Conservation (phyloP, 2,329 filamentous ascomycete species). For the Penicillium sp. region DNA sequence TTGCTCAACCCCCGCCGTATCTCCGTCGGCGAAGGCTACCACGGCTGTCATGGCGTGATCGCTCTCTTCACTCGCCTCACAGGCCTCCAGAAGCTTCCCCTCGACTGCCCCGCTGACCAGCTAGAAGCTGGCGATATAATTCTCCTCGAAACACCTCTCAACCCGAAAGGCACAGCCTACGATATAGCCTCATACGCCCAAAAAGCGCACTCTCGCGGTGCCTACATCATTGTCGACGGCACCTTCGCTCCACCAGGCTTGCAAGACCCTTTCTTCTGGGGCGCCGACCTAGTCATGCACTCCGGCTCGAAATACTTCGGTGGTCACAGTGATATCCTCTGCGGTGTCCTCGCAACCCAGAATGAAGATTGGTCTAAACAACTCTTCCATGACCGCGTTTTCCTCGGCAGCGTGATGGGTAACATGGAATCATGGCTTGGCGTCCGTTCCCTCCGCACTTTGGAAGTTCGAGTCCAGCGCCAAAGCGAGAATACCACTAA, state of each 20-base stretch:
- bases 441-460: conserved; percentile 77
- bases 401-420: conserved; percentile 81
- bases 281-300: conserved; percentile 88
- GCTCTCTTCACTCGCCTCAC: conserved; percentile 71
- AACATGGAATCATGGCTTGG: conserved; percentile 91
- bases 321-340: conserved; percentile 90
- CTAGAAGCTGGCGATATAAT: conserved; percentile 79
- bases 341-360: conserved; percentile 73
- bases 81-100: conserved; percentile 68
- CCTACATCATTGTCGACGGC: conserved; percentile 78
- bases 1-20: conserved; percentile 79
- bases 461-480: conserved; percentile 76
- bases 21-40: conserved; percentile 82
- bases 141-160: conserved; percentile 90
- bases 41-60: conserved; percentile 89
- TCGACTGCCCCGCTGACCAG: conserved; percentile 66
- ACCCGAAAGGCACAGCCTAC: conserved; percentile 81
- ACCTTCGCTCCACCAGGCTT: conserved; percentile 92
- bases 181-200: conserved; percentile 70
- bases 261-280: conserved; percentile 78
- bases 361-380: conserved; percentile 58
- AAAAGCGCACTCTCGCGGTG: conserved; percentile 70
- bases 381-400: conserved; percentile 69
- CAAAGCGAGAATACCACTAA: conserved; percentile 70
- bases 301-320: conserved; percentile 95